Evolutionary conservation across 2,329 filamentous ascomycete genomes (phyloP), one percentile per base, ranked within the genome.

Genomic region (Sporothrix schenckii): DNA sequence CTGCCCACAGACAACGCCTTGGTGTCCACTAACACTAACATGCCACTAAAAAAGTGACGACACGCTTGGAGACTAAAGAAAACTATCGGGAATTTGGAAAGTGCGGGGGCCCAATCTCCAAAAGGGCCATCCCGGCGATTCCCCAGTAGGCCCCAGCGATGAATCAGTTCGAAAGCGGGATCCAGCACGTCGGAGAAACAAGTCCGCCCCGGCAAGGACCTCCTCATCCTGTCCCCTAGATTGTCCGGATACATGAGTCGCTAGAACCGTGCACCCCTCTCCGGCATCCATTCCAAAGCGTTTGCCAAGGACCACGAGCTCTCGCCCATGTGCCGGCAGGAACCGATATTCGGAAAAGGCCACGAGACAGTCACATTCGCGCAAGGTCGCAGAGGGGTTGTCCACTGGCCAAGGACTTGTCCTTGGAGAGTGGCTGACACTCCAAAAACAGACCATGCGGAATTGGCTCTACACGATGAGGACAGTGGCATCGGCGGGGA

Each of bases 181-280:
- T 44, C 56, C 34, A 19, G 24, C 60, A 14, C 60, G 14, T 56
- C 66, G 66, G 66, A 68, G 66, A 68, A 68, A 68, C 66, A 68
- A 68, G 66, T 68, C 66, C 66, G 66, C 24, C 19, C 14, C 19
- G 19, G 41, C 49, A 50, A 56, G n/a, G n/a, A 34, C 39, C 56
- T 10, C n/a, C 56, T 61, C 56, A 34, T 34, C 34, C 34, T 34
- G 34, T 34, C 6, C 34, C 34, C 34, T 34, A 6, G 34, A 1
- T 34, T 7, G n/a, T 44, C n/a, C 14, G 16, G 52, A 6, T 5
- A 14, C n/a, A 61, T 61, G 34, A 61, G n/a, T 44, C 56, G 56
- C 19, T 44, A 44, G 27, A 65, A 19, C 60, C 49, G 49, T 19
- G 27, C 27, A 56, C 66, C 53, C 66, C 41, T 56, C 47, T 44